Conservation (phyloP, 2,329 filamentous ascomycete species). For the Basipetospora sp. region DNA sequence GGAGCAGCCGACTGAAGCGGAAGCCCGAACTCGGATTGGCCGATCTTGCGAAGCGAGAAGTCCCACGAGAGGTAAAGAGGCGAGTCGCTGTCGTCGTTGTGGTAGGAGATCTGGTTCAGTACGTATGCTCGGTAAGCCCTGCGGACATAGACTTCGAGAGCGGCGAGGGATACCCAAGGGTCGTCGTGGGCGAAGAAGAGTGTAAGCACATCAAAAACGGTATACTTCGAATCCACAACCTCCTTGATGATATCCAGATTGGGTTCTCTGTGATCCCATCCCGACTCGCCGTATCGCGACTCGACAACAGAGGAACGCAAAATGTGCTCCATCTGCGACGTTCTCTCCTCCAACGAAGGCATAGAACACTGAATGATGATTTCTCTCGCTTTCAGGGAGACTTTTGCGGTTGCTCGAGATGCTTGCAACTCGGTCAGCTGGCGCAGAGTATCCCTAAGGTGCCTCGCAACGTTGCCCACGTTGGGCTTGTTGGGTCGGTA, state of each 20-base stretch:
- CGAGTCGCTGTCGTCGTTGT: conserved; percentile 57
- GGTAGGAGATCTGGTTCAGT: conserved; percentile 77
- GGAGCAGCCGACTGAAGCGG: conserved; percentile 66
- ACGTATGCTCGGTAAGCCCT: conserved; percentile 94
- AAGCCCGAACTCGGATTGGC: conserved; percentile 76
- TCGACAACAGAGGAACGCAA: conserved; percentile 88
- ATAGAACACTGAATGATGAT: conserved; percentile 93
- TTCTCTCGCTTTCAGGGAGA: conserved; percentile 91
- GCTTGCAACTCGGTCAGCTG: conserved; percentile 84
- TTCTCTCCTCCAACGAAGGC: conserved; percentile 88
- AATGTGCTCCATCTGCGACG: conserved; percentile 96
- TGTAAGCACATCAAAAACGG: conserved; percentile 88
- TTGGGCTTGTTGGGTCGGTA: conserved; percentile 91
- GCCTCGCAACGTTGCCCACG: conserved; percentile 73
- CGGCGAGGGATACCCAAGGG: conserved; percentile 83
- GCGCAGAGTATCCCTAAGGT: conserved; percentile 68
- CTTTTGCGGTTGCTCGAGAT: conserved; percentile 70
- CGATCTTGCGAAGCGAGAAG: conserved; percentile 85
- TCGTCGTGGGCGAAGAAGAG: conserved; percentile 92
- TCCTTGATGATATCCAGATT: conserved; percentile 86
- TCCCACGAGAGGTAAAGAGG: conserved; percentile 84
- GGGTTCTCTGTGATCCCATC: conserved; percentile 90
- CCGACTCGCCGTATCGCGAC: conserved; percentile 92
- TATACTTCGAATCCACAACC: conserved; percentile 96
- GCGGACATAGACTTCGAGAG: conserved; percentile 89